Conservation (phyloP, 768 basidiomycete genomes). For the Leccinellum luteum region DNA sequence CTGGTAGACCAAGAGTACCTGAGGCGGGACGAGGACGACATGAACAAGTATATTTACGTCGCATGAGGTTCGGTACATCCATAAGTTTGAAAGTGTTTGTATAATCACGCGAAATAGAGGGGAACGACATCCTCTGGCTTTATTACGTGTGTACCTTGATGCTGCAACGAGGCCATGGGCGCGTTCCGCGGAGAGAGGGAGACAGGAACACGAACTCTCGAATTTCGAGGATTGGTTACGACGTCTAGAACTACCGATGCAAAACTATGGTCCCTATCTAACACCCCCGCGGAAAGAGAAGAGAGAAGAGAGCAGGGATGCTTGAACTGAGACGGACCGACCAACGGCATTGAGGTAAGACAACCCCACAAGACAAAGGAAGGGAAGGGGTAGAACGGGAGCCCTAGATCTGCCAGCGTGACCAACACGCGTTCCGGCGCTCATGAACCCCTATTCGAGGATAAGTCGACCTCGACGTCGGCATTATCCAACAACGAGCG, state of each 20-base stretch:
- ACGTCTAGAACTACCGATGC: neutral
- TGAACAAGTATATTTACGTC: conserved; percentile 73
- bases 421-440: neutral
- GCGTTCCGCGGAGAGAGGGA: neutral
- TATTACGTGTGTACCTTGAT: neutral
- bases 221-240: neutral
- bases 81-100: neutral
- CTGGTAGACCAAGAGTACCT: conserved; percentile 88
- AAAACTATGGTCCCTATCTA: neutral
- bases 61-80: conserved; percentile 42
- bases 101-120: neutral
- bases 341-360: neutral
- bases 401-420: neutral
- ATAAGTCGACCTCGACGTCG: conserved; percentile 35
- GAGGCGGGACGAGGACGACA: conserved; percentile 70
- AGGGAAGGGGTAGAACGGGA: no score
- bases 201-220: neutral
- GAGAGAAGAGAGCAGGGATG: neutral
- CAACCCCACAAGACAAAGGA: neutral
- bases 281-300: neutral
- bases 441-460: neutral
- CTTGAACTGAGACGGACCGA: neutral
- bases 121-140: neutral
- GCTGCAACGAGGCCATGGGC: neutral
- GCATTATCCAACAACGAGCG: conserved; percentile 55